Evolutionary conservation across 2,329 filamentous ascomycete genomes (phyloP), one percentile per base, ranked within the genome.

Genomic region (Acephala macrosclerotiorum): DNA sequence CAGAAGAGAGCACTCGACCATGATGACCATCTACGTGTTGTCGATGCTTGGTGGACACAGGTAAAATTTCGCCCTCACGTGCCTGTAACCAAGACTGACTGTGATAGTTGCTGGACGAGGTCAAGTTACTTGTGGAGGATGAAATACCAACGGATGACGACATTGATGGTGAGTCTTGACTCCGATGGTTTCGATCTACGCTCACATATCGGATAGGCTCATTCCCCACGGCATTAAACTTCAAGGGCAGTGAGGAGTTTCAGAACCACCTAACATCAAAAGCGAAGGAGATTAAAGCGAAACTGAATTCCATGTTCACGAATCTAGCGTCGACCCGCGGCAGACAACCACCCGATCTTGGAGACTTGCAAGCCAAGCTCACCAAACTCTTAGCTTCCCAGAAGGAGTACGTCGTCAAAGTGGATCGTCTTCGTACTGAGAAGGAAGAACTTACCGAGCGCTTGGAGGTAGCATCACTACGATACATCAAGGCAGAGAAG

Each of bases 401-500:
- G 76, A 99, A 98, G 77, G 89, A 90, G 62, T 89, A 92, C 72
- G 83, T 92, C 12, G 84, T 91, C 42, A 91, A 94, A 76, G 80
- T 96, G 59, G 93, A 96, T 70, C 87, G 90, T 61, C 81, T 94
- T 14, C 85, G 88, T 58, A 83, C 87, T 7, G 94, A 97, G 74
- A 96, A 96, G 74, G 91, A 96, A 61, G 89, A 92, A 72, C 84
- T 97, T 3, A 93, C 93, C 56, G 92, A 96, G 74, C 91, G 95
- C 68, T 83, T 98, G 22, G 95, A 98, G 76, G 90, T 88, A 38
- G 96, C 95, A 18, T 97, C 94, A 5, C 83, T 97, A 66, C 88
- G 96, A 70, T 98, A 97, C 75, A 93, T 98, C 82, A 92, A 96
- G 72, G 96, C 96, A 0, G 96, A 99, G 78, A 96, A 97, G 82